phyloP scores from a whole-genome alignment of 306 rosid genomes.

The Argentina anserina region DNA sequence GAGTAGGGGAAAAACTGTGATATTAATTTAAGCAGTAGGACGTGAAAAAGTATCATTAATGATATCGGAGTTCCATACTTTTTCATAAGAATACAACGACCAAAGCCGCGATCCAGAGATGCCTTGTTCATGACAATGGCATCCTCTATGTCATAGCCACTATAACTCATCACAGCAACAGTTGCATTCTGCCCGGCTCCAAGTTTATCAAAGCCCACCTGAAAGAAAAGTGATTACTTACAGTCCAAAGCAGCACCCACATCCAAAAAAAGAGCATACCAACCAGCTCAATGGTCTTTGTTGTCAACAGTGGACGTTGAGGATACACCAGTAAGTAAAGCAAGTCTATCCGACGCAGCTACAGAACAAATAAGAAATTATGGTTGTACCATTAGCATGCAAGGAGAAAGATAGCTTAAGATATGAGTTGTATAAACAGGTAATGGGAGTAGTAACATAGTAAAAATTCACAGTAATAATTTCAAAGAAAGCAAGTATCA shows the following conservation, averaged over 20 bases:
- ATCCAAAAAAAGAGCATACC: slow-evolving; percentile 31
- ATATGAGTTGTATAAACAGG: not conserved
- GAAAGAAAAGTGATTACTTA: slow-evolving; percentile 25
- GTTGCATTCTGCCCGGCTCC: slow-evolving; percentile 99
- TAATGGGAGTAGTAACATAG: not conserved
- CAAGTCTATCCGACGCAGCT: slow-evolving; percentile 80
- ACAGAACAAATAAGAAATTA: slow-evolving; percentile 5
- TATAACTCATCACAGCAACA: slow-evolving; percentile 97
- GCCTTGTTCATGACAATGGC: slow-evolving; percentile 98
- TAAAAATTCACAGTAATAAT: not conserved
- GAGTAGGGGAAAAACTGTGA: not conserved
- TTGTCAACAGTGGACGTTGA: slow-evolving; percentile 86
- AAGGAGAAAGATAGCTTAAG: not conserved
- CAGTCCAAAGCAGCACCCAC: not conserved
- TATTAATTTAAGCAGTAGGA: not conserved
- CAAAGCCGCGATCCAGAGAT: slow-evolving; percentile 98
- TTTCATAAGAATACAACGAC: slow-evolving; percentile 94
- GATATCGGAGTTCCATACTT: slow-evolving; percentile 37
- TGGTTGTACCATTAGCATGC: not conserved
- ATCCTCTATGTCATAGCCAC: slow-evolving; percentile 99
- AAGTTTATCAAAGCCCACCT: slow-evolving; percentile 97
- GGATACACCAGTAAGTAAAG: slow-evolving; percentile 93
- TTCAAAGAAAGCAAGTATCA: not conserved
- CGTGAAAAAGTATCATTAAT: slow-evolving; percentile 24
- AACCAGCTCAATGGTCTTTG: slow-evolving; percentile 91